Base-by-base conservation (phyloP, 345 rosid genomes). In the Eucalyptus polybractea region DNA sequence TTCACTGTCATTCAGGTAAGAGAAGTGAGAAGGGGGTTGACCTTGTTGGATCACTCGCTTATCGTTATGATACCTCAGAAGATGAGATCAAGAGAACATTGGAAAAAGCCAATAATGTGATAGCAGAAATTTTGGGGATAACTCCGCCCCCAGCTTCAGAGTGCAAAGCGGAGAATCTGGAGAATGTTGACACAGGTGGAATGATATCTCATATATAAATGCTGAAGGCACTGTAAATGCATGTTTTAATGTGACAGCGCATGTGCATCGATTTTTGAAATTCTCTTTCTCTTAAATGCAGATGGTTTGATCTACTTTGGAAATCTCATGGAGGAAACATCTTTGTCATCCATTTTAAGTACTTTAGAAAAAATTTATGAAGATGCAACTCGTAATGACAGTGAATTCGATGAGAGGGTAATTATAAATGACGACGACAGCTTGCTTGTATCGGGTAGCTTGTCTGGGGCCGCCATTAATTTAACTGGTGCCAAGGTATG, bases 301-400 rank as follows among this genome's bases (percentile, higher is more conserved):
- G 99, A 97, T 93, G 98, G 97, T 90, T 93, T 98, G 94, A 89
- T 95, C 90, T 98, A 95, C 91, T 98, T 94, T 94, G 97, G 94
- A 91, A 95, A 92, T 91, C 94, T 98, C 88, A 92, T 98, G 97
- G 98, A 97, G 44, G 97, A 96, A 89, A 87, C 95, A 83, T 95
- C 98, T 88, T 91, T 97, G 87, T 92, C 93, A 80, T 90, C 94
- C 89, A 93, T 93, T 92, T 90, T 98, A 92, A 90, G 87, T 91
- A 91, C 93, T 50, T 93, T 98, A 92, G 98, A 97, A 91, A 95
- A 92, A 90, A 96, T 96, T 92, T 96, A 98, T 89, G 93, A 92
- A 86, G 95, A 95, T 89, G 94, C 96, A 88, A 94, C 94, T 91
- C 91, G 90, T 88, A 91, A 89, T 72, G 96, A 94, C 88, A 95